Evolutionary conservation across 2,329 filamentous ascomycete species (phyloP).

Genomic region (Botrytis galanthina): DNA sequence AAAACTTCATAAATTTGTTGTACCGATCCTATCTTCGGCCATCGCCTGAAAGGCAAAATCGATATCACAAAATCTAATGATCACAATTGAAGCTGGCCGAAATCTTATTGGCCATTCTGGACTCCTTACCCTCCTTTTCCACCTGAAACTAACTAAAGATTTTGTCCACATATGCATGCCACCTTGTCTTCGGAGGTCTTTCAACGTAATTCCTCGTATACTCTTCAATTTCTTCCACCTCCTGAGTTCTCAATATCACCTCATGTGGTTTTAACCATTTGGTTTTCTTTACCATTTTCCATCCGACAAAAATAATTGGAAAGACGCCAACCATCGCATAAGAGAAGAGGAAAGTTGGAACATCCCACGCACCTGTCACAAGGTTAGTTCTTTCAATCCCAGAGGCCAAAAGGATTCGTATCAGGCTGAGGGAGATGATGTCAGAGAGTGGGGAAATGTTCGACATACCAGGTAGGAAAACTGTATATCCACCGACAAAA

Average conservation of each 20-base stretch:
- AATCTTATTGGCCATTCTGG: neutral
- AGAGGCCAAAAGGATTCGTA: neutral
- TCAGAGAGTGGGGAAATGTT: neutral
- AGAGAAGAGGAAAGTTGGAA: slow-evolving; percentile 60
- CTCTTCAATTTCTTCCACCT: slow-evolving; percentile 60
- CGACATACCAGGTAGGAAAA: slow-evolving; percentile 51
- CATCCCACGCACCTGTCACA: slow-evolving; percentile 48
- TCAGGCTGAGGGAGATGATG: too few species aligned
- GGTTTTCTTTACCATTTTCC: slow-evolving; percentile 59
- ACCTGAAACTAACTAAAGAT: slow-evolving; percentile 26
- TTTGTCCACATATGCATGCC: slow-evolving; percentile 30
- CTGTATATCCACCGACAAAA: slow-evolving; percentile 59
- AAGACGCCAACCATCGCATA: slow-evolving; percentile 60
- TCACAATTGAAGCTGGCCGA: neutral
- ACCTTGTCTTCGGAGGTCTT: slow-evolving; percentile 29
- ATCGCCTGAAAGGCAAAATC: neutral
- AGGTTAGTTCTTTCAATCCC: neutral
- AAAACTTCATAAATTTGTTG: neutral
- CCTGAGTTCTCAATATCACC: slow-evolving; percentile 51
- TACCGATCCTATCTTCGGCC: neutral
- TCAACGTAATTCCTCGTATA: slow-evolving; percentile 54
- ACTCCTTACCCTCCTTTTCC: neutral
- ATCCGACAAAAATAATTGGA: slow-evolving; percentile 56
- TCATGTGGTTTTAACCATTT: slow-evolving; percentile 52
- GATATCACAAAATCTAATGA: neutral